Conservation (phyloP, 2,329 filamentous ascomycete species). For the Cladosporium cucumerinum region DNA sequence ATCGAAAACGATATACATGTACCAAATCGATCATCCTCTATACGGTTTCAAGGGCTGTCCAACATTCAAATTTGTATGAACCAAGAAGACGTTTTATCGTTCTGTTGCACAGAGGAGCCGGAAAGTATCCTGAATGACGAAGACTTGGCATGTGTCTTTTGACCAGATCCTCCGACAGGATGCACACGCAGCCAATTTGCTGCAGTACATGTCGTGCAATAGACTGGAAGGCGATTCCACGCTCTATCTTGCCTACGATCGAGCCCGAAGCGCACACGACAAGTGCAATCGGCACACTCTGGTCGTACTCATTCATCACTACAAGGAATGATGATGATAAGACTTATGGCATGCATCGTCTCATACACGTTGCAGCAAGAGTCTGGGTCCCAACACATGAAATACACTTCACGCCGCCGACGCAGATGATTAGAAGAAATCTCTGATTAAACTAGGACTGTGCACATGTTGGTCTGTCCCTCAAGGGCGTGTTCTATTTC, state of each 20-base stretch:
- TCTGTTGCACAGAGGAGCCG: no score
- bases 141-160: not conserved
- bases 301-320: constrained; percentile 24
- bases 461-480: not conserved
- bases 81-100: no score
- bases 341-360: not conserved
- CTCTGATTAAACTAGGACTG: not conserved
- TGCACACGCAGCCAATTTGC: not conserved
- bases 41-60: no score
- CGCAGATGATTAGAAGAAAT: not conserved
- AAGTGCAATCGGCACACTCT: constrained; percentile 21
- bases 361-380: not conserved
- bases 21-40: no score
- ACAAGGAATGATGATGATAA: not conserved
- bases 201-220: constrained; percentile 25
- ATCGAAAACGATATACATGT: no score
- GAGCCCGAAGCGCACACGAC: constrained; percentile 21
- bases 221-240: constrained; percentile 24
- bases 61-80: no score
- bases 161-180: not conserved
- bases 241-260: constrained; percentile 21
- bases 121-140: not conserved
- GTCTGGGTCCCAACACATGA: not conserved
- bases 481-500: not conserved
- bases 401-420: no score